These are phyloP conservation scores for Quercus berberidifolia DNA, from an alignment of 306 rosid species.

Conservation along the genomic window DNA sequence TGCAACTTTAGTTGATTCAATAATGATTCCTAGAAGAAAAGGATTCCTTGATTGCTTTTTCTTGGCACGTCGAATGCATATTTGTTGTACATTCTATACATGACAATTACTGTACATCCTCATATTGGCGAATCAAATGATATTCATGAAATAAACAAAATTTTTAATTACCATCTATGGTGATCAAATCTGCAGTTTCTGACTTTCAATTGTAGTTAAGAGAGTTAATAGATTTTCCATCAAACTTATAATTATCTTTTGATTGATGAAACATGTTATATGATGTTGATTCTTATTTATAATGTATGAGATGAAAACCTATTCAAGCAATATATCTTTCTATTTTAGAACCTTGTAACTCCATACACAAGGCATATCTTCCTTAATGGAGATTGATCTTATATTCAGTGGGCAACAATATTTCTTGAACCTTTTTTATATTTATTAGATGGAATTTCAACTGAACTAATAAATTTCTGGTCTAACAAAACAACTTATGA, in stretches of 20 bases:
- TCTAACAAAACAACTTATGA: background rate
- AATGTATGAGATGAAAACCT: background rate
- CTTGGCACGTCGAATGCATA: background rate
- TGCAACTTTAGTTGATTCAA: background rate
- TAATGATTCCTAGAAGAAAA: background rate
- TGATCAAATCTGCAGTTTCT: no score
- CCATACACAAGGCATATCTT: no score
- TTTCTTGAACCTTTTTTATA: no score
- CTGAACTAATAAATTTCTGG: background rate
- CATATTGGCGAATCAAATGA: background rate
- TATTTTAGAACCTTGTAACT: no score
- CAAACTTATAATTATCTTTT: background rate
- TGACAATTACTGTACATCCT: background rate
- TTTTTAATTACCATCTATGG: no score
- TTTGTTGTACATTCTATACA: no score
- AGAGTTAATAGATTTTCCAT: background rate
- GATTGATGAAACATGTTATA: background rate
- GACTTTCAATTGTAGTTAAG: no score
- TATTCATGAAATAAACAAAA: background rate
- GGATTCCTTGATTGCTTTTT: background rate
- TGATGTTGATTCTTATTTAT: background rate
- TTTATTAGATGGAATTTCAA: background rate
- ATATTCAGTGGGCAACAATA: no score
- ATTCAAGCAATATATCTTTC: no score
- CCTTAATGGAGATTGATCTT: no score